phyloP scores from a whole-genome alignment of 2,329 filamentous ascomycete species.

The Geosmithia putterillii region DNA sequence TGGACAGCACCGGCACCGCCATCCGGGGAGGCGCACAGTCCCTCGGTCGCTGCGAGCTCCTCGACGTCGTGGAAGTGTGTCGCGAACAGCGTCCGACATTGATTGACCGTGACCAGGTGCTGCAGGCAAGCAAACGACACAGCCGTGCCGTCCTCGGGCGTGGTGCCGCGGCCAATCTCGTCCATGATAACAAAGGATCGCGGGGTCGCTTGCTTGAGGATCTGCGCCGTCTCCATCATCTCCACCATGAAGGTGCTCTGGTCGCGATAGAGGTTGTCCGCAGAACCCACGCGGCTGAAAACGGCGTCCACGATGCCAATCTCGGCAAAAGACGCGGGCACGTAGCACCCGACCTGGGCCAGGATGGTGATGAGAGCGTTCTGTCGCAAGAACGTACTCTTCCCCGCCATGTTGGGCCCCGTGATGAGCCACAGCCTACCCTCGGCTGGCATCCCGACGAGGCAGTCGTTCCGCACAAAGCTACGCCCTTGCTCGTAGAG shows the following conservation, averaged over 20 bases:
- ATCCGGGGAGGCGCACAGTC: slow-evolving; percentile 18
- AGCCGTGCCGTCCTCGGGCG: slow-evolving; percentile 80
- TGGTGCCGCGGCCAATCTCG: slow-evolving; percentile 89
- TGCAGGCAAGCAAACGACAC: slow-evolving; percentile 82
- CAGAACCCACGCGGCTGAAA: slow-evolving; percentile 85
- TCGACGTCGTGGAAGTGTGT: slow-evolving; percentile 86
- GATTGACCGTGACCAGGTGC: slow-evolving; percentile 68
- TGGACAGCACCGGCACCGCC: slow-evolving; percentile 35
- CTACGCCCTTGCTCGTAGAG: slow-evolving; percentile 65
- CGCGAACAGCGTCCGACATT: slow-evolving; percentile 75
- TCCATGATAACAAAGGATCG: slow-evolving; percentile 96
- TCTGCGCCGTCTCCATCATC: slow-evolving; percentile 92
- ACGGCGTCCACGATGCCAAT: slow-evolving; percentile 92
- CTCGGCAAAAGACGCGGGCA: slow-evolving; percentile 76
- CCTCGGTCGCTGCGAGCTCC: slow-evolving; percentile 54
- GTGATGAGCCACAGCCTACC: slow-evolving; percentile 56
- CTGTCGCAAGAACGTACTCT: slow-evolving; percentile 90
- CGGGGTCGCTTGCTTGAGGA: slow-evolving; percentile 72
- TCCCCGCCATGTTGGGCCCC: slow-evolving; percentile 96
- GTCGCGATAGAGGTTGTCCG: slow-evolving; percentile 87
- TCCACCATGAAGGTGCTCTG: slow-evolving; percentile 99
- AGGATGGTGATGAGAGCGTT: slow-evolving; percentile 91
- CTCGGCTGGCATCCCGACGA: slow-evolving; percentile 57
- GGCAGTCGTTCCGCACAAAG: slow-evolving; percentile 80
- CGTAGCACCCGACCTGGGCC: slow-evolving; percentile 84